Conservation (phyloP, 106 monocot species). For the Dendrobium chrysotoxum region DNA sequence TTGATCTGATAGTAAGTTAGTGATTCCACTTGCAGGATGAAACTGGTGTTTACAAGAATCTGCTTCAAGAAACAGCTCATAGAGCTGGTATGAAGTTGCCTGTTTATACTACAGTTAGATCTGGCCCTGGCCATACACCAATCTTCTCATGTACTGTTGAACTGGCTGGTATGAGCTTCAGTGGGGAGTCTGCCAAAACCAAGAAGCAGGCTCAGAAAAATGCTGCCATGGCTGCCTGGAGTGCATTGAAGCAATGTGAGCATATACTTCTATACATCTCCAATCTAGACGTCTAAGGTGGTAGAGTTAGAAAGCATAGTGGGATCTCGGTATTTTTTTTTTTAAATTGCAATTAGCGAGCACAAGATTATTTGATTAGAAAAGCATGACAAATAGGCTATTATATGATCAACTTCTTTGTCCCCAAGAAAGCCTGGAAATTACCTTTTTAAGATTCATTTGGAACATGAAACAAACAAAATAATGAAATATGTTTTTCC, state of each 20-base stretch:
- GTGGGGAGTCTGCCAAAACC: conserved; percentile 48
- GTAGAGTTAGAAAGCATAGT: too few relatives aligned
- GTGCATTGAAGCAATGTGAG: conserved; percentile 22
- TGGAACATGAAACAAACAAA: too few relatives aligned
- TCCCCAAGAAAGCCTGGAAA: too few relatives aligned
- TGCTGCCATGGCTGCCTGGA: conserved; percentile 71
- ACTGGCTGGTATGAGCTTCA: conserved; percentile 38
- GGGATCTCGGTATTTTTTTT: too few relatives aligned
- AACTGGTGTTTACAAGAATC: conserved; percentile 55
- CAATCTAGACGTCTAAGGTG: too few relatives aligned
- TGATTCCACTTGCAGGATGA: conserved; percentile 31
- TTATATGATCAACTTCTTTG: too few relatives aligned
- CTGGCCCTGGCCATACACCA: conserved; percentile 41
- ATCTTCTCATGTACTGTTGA: conserved; percentile 42
- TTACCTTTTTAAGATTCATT: too few relatives aligned
- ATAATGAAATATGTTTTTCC: too few relatives aligned
- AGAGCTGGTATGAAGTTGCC: conserved; percentile 40
- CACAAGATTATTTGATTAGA: too few relatives aligned
- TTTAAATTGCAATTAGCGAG: too few relatives aligned
- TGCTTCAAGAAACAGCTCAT: conserved; percentile 48
- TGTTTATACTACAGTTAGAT: conserved; percentile 33
- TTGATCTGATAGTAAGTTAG: too few relatives aligned
- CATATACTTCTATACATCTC: background rate
- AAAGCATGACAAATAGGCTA: too few relatives aligned
- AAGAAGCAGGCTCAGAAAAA: conserved; percentile 60